Conservation (phyloP, 73 alveolate genomes). For the Stentor roeselii region DNA sequence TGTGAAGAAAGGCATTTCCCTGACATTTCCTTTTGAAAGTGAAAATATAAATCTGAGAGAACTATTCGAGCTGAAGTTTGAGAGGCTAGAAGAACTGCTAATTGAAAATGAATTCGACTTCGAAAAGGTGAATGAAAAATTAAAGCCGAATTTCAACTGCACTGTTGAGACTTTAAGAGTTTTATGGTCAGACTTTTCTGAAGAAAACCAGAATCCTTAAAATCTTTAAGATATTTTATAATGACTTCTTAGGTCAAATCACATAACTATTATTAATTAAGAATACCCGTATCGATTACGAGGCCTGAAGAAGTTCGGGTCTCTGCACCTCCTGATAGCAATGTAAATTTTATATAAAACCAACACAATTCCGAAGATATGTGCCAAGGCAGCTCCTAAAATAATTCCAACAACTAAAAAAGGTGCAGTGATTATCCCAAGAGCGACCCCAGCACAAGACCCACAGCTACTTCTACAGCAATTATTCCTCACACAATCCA, state of each 20-base stretch:
- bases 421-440: slow-evolving; percentile 10
- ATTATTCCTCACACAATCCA: not conserved
- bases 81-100: not conserved
- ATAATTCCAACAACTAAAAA: not conserved
- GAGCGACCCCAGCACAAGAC: not conserved
- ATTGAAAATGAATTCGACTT: not conserved
- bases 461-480: not conserved
- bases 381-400: not conserved
- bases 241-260: no score
- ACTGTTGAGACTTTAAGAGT: not conserved
- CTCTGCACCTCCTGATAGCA: not conserved
- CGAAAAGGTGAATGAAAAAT: not conserved
- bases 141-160: not conserved
- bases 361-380: not conserved
- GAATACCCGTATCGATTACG: not conserved
- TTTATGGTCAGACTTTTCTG: no score
- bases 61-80: not conserved
- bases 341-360: not conserved
- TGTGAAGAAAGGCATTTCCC: no score
- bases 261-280: no score
- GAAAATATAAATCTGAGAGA: no score
- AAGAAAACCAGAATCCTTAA: no score
- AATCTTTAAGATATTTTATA: no score
- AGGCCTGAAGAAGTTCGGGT: not conserved
- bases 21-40: slow-evolving; percentile 1